Base-by-base conservation (phyloP, 2,329 filamentous ascomycete species). In the Verticillium dahliae region DNA sequence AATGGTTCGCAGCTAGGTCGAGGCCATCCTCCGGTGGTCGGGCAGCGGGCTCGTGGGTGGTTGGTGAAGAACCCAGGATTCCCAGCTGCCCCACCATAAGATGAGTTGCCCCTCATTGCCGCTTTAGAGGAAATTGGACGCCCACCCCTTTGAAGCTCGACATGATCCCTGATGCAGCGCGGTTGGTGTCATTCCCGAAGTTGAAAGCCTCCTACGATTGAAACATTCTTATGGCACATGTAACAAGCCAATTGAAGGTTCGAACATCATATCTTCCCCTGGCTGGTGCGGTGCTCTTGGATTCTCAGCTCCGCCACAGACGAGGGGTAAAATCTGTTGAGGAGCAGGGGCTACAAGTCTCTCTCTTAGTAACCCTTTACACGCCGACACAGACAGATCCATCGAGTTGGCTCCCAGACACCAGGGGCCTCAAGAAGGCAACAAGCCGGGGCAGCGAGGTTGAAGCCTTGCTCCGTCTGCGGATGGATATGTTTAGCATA, bases 101-200 rank as follows among this genome's bases (percentile, higher is more conserved):
- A 33, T 78, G 78, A 11, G 78, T 78, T 66, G 90, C 85, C 70
- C 82, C 77, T n/a, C 87, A 11, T 90, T 89, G 66, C 87, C 89
- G 54, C 84, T 90, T 56, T 86, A 88, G 45, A 65, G 80, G 86
- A 62, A 9, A 58, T 60, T 59, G 62, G 61, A 55, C 62, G 35
- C 33, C 55, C 55, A 33, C 55, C 55, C n/a, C 45, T 4, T 50
- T 22, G 45, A 50, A 50, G 45, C 45, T 50, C n/a, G 45, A 50
- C 45, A 50, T 50, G 45, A 50, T 50, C 45, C 45, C 45, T 50
- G 45, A 11, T 50, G 18, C 45, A 50, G 18, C 45, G 45, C 13
- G 45, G 45, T 50, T 50, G 45, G 45, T 50, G n/a, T n/a, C 45
- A 4, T 50, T 50, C 18, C 22, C n/a, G 2, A 18, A 50, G n/a